Evolutionary conservation across 257 asterid species (phyloP), one percentile per base, ranked within the genome.

Genomic region (Echium plantagineum): DNA sequence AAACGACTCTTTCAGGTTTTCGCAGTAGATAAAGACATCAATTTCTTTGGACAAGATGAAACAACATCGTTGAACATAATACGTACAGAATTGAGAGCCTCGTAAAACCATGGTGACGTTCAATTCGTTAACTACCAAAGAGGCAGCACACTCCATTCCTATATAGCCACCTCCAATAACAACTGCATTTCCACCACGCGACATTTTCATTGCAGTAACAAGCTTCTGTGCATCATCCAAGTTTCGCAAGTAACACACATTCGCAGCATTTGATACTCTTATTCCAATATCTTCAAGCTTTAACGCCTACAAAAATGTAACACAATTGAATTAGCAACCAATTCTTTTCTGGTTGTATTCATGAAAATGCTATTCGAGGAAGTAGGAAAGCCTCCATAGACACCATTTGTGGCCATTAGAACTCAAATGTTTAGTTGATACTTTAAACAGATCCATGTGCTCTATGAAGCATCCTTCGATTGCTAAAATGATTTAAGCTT

Each of bases 81-180:
- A 71, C 94, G 77, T 79, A 86, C 94, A 84, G 52, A 86, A 83
- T 60, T 84, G 95, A 21, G 85, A 85, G 77, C 83, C 97, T 5
- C 91, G 97, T 59, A 89, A 89, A 72, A 89, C 97, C 94, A 89
- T 82, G 66, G 90, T 79, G 60, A 72, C 97, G 28, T 79, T 80
- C 53, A 81, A 74, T 64, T 78, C 80, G 81, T 82, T 84, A 63
- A 86, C 84, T 72, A 76, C 95, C 80, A 89, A 77, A 65, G 95
- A 83, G 55, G 95, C 94, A 54, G 91, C 95, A 57, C 97, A 89
- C 64, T 89, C 94, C 97, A 89, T 86, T 76, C 97, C 91, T 69
- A 89, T 86, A 67, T 86, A 89, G 67, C 95, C 95, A 17, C 95
- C 97, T 3, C 95, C 97, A 56, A 89, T 76, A 68, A 89, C 94